phyloP scores from a whole-genome alignment of 164 flowering plant genomes.

The Vitis labrusca region DNA sequence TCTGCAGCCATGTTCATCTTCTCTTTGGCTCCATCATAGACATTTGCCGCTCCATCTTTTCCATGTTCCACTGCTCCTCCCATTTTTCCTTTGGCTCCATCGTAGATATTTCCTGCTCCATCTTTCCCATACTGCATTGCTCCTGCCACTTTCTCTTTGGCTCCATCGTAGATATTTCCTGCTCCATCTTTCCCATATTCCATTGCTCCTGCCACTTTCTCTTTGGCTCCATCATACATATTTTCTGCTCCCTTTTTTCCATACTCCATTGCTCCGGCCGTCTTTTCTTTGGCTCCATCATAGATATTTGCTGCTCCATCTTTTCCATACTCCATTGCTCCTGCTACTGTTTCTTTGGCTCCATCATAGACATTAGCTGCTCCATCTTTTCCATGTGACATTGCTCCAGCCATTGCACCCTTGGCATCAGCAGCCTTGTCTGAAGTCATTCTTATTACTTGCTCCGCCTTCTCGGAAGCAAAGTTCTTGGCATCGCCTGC shows the following conservation, averaged over 20 bases:
- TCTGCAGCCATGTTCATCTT: constrained; percentile 14
- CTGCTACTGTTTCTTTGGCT: constrained; percentile 8
- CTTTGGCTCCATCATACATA: constrained; percentile 15
- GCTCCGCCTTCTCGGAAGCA: constrained; percentile 18
- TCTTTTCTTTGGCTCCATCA: constrained; percentile 1
- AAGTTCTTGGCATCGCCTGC: constrained; percentile 4
- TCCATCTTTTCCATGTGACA: background rate
- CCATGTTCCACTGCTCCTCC: constrained; percentile 9
- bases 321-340: constrained; percentile 11
- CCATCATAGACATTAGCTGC: background rate
- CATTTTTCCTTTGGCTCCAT: constrained; percentile 2
- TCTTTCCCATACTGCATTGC: constrained; percentile 9
- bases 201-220: constrained; percentile 12
- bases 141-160: constrained; percentile 1
- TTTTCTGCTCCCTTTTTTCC: too few species aligned
- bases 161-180: background rate
- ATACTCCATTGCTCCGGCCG: constrained; percentile 10
- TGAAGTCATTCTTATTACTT: constrained; percentile 10
- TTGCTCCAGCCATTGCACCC: constrained; percentile 6
- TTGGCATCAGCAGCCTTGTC: constrained; percentile 20
- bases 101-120: background rate
- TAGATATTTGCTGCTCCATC: constrained; percentile 4
- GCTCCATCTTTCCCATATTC: constrained; percentile 9
- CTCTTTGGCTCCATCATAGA: constrained; percentile 13
- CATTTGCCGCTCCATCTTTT: constrained; percentile 6